A percentile compares a stretch with the other conserved stretches of the same genome.
These are phyloP conservation scores for Bruguiera parviflora DNA, from an alignment of 345 rosid species.

Conservation along the genomic window DNA sequence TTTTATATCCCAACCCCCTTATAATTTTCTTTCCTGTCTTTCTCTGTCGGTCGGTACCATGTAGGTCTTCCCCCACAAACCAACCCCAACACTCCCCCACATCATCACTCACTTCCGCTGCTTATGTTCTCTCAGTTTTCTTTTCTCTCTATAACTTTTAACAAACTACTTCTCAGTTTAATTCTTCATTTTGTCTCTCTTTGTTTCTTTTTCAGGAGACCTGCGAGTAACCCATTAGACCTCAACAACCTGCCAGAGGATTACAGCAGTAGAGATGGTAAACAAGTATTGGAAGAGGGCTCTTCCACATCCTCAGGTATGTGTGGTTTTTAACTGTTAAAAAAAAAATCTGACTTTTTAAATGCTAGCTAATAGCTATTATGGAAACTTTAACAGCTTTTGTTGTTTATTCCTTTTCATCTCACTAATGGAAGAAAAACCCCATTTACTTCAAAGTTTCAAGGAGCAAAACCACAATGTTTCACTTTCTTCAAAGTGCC, in stretches of 20 bases:
- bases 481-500: neutral
- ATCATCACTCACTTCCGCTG: neutral
- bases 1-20: slow-evolving; percentile 9
- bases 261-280: slow-evolving; percentile 45
- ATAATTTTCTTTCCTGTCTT: slow-evolving; percentile 18
- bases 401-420: no score
- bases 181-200: slow-evolving; percentile 15
- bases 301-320: slow-evolving; percentile 67
- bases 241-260: slow-evolving; percentile 98
- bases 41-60: slow-evolving; percentile 61
- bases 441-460: neutral
- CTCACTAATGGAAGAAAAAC: neutral
- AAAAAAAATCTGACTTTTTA: no score
- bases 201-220: slow-evolving; percentile 53
- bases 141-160: slow-evolving; percentile 4
- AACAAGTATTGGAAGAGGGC: slow-evolving; percentile 52
- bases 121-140: neutral
- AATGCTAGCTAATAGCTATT: no score
- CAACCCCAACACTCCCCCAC: slow-evolving; percentile 5
- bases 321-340: neutral
- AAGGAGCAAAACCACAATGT: neutral
- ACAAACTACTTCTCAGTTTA: neutral
- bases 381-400: no score
- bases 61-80: slow-evolving; percentile 51
- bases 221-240: slow-evolving; percentile 73